Evolutionary conservation across 352 stramenopile genomes (phyloP).

Genomic region (Sclerospora graminicola): DNA sequence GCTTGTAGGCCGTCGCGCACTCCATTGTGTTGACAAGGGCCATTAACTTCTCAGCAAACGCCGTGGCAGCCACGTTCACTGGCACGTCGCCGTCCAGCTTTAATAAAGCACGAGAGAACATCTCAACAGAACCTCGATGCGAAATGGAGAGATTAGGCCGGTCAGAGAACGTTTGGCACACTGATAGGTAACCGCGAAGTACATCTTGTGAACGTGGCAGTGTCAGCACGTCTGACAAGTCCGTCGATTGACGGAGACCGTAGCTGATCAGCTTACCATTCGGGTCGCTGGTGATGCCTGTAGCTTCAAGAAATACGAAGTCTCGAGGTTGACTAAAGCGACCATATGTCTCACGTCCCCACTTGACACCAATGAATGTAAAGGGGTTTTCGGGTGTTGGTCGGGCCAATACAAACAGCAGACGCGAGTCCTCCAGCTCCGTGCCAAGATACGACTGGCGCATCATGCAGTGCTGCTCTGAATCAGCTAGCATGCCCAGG

Average conservation of each 20-base stretch:
- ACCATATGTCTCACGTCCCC: slow-evolving; percentile 26
- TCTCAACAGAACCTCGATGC: slow-evolving; percentile 22
- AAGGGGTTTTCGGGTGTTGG: slow-evolving; percentile 30
- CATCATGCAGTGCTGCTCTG: slow-evolving; percentile 27
- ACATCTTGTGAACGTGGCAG: slow-evolving; percentile 21
- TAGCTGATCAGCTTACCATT: slow-evolving; percentile 23
- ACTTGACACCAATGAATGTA: slow-evolving; percentile 38
- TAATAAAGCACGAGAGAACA: slow-evolving; percentile 30
- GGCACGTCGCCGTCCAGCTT: slow-evolving; percentile 26
- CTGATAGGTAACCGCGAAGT: slow-evolving; percentile 23
- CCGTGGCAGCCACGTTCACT: slow-evolving; percentile 16
- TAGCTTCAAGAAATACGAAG: slow-evolving; percentile 40
- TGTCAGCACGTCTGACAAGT: slow-evolving; percentile 23
- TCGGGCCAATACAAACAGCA: slow-evolving; percentile 24
- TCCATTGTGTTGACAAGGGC: slow-evolving; percentile 24
- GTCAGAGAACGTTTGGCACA: slow-evolving; percentile 26
- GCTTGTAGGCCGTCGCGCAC: slow-evolving; percentile 29
- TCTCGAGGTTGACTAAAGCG: slow-evolving; percentile 30
- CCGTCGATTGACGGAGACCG: slow-evolving; percentile 21
- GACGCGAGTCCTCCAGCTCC: slow-evolving; percentile 25
- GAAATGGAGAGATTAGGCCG: slow-evolving; percentile 10
- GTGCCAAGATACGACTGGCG: slow-evolving; percentile 31
- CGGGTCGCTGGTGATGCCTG: slow-evolving; percentile 24
- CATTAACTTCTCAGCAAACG: slow-evolving; percentile 28
- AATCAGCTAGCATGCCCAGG: slow-evolving; percentile 31